Percentiles rank a stretch among this genome's conserved stretches.
These are phyloP conservation scores for Aspergillus texensis DNA, from an alignment of 2,329 filamentous ascomycete species.

Conservation along the genomic window DNA sequence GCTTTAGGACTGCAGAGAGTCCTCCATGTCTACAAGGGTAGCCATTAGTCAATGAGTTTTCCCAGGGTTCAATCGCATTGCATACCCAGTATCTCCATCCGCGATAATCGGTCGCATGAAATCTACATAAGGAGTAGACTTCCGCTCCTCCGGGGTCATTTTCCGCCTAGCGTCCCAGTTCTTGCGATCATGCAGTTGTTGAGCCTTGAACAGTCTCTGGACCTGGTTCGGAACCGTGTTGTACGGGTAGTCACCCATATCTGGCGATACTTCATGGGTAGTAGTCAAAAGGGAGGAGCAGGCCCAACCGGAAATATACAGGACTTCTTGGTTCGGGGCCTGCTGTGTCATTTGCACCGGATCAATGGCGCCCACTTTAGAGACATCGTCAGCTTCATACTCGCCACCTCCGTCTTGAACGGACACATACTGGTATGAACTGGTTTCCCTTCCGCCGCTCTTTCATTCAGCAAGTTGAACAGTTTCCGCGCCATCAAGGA, in stretches of 20 bases:
- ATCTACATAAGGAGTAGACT: slow-evolving; percentile 79
- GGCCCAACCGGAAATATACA: slow-evolving; percentile 97
- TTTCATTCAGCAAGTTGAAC: slow-evolving; percentile 82
- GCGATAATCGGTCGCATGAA: slow-evolving; percentile 94
- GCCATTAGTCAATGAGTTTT: slow-evolving; percentile 7
- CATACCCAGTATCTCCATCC: slow-evolving; percentile 84
- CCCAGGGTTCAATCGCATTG: neutral
- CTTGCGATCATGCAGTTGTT: slow-evolving; percentile 94
- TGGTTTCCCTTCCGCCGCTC: slow-evolving; percentile 76
- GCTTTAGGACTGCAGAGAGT: slow-evolving; percentile 87
- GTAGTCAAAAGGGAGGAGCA: slow-evolving; percentile 90
- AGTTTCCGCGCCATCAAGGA: slow-evolving; percentile 94
- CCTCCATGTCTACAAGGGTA: slow-evolving; percentile 70
- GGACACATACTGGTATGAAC: slow-evolving; percentile 77
- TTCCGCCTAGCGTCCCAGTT: slow-evolving; percentile 86
- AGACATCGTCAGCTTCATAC: slow-evolving; percentile 14
- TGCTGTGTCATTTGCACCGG: slow-evolving; percentile 99
- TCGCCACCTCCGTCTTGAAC: neutral
- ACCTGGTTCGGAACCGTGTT: slow-evolving; percentile 99
- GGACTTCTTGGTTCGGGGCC: slow-evolving; percentile 89
- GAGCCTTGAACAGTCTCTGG: slow-evolving; percentile 91
- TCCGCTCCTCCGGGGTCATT: slow-evolving; percentile 72
- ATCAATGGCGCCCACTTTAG: slow-evolving; percentile 91
- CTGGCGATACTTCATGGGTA: slow-evolving; percentile 95
- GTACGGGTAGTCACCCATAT: slow-evolving; percentile 98